Evolutionary conservation across 1,139 yeast species (phyloP), one percentile per base, ranked within the genome.

Genomic region (Kurtzmaniella quercitrusa): DNA sequence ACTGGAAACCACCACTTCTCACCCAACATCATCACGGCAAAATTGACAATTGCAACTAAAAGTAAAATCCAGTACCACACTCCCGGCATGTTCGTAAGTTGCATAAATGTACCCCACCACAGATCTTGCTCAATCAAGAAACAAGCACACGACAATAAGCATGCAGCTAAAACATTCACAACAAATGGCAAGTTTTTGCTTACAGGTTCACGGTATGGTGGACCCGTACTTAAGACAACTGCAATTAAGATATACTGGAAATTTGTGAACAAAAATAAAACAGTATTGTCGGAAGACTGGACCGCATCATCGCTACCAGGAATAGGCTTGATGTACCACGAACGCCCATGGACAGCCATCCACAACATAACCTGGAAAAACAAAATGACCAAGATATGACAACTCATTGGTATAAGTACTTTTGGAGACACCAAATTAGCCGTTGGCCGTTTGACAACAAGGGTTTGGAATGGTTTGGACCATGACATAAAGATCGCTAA

Each of bases 401-500:
- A 80, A 21, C 88, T 54, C 49, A 93, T 66, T 1, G 97, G 96
- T 3, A 88, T 75, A 50, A 94, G 69, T 28, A 93, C 84, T 60
- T 89, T 89, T 36, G 94, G 84, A 1, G 96, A 87, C 1, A 93
- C 95, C 47, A 93, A 70, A 60, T 93, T 93, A 1, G 98, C 97
- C 1, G 95, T 87, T 2, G 99, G 98, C 43, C 96, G 75, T 57
- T 89, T 91, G 33, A 69, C 63, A 12, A 79, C 78, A 22, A 93
- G 66, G 23, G 57, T 62, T 2, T 73, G 69, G 55, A 70, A 84
- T 0, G 99, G 95, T 55, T 83, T 80, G 1, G 97, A 82, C 97
- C 98, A 91, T 6, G 98, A 91, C 98, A 94, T 85, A 65, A 89
- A 89, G 8, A 93, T 82, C 0, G 98, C 98, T 56, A 93, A 78